Evolutionary conservation across 2,329 filamentous ascomycete genomes (phyloP).

Genomic region (Apiospora hydei): DNA sequence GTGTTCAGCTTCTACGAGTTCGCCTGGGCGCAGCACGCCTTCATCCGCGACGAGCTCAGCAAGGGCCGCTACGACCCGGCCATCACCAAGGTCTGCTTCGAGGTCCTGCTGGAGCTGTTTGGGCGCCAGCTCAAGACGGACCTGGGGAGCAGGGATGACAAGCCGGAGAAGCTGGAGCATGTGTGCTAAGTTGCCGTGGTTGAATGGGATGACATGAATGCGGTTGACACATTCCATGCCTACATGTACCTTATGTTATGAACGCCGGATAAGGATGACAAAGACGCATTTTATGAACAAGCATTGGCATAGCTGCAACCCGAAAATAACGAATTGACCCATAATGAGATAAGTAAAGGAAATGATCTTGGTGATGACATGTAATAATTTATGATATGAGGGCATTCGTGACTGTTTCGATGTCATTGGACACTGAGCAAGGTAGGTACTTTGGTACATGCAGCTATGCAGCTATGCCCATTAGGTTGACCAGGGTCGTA

Average conservation of each 20-base stretch:
- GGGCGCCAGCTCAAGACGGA: constrained; percentile 79
- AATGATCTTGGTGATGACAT: neutral
- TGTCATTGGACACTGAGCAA: neutral
- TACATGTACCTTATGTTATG: neutral
- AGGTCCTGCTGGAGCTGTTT: constrained; percentile 88
- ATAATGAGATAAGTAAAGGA: neutral
- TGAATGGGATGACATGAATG: neutral
- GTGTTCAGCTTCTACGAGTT: constrained; percentile 86
- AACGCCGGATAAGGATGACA: neutral
- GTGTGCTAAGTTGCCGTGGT: constrained; percentile 63
- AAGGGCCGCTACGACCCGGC: constrained; percentile 95
- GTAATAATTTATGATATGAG: neutral
- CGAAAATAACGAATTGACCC: neutral
- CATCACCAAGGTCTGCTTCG: constrained; percentile 86
- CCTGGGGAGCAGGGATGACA: constrained; percentile 72
- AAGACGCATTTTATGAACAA: neutral
- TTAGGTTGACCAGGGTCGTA: constrained; percentile 6
- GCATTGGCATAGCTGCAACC: neutral
- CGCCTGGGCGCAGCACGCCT: constrained; percentile 94
- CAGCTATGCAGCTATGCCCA: constrained; percentile 14
- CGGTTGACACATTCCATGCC: neutral
- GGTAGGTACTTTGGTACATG: constrained; percentile 5
- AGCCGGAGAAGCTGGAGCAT: constrained; percentile 71
- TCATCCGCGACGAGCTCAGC: constrained; percentile 90
- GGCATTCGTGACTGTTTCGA: neutral